These are phyloP conservation scores for Piper betle DNA, from an alignment of 164 flowering plant genomes.

Conservation along the genomic window DNA sequence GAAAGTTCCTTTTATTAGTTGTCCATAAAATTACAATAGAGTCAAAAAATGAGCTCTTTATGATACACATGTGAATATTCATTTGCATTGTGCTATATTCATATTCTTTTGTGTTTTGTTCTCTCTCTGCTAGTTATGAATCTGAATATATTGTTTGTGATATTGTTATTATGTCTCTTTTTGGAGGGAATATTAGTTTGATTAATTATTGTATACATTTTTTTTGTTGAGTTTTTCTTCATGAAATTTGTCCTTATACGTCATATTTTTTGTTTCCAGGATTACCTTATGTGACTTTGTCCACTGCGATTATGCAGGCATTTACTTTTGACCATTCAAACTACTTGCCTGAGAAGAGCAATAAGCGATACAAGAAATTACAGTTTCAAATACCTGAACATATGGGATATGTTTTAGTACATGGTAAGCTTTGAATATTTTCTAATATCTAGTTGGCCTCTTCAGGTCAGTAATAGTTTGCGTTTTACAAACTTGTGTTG, in stretches of 20 bases:
- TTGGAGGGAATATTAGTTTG: too few relatives aligned
- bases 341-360: slow-evolving; percentile 36
- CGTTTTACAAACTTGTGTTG: too few relatives aligned
- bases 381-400: slow-evolving; percentile 61
- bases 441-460: too few relatives aligned
- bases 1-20: not conserved
- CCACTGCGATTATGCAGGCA: slow-evolving; percentile 28
- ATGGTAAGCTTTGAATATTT: slow-evolving; percentile 35
- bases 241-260: too few relatives aligned
- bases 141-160: too few relatives aligned
- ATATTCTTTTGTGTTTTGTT: too few relatives aligned
- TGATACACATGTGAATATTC: not conserved
- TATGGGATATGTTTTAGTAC: slow-evolving; percentile 81
- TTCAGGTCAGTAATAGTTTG: too few relatives aligned
- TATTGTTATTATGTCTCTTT: too few relatives aligned
- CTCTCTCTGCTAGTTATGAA: too few relatives aligned
- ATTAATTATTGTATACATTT: too few relatives aligned
- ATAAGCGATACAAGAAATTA: slow-evolving; percentile 70
- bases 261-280: not conserved
- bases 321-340: slow-evolving; percentile 85
- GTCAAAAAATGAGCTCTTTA: not conserved
- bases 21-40: not conserved
- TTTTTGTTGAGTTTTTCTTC: too few relatives aligned
- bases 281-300: not conserved
- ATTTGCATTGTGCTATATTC: too few relatives aligned